A percentile compares a stretch with the other conserved stretches of the same genome.
phyloP scores from a whole-genome alignment of 306 rosid genomes.

The Neltuma alba region DNA sequence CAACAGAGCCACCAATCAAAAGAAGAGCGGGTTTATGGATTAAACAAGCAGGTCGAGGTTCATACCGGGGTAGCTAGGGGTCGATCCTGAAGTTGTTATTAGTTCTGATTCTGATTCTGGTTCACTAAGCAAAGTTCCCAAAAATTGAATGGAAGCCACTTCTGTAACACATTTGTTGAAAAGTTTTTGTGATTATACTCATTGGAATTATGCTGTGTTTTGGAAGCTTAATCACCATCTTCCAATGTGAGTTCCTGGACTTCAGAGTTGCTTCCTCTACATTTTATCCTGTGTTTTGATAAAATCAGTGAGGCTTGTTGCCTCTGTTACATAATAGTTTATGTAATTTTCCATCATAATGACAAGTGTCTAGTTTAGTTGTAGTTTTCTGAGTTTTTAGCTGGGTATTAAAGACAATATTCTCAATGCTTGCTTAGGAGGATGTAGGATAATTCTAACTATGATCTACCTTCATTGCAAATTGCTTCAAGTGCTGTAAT shows the following conservation, averaged over 20 bases:
- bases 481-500: background rate
- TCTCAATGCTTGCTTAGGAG: background rate
- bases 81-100: constrained; percentile 36
- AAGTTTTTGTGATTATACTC: constrained; percentile 64
- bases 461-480: background rate
- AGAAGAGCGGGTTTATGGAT: constrained; percentile 76
- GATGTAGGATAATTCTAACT: background rate
- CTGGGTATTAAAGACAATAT: background rate
- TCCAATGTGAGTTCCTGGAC: constrained; percentile 45
- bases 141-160: constrained; percentile 62
- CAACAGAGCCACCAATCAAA: constrained; percentile 71
- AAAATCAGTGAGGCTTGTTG: background rate
- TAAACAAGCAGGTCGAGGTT: constrained; percentile 90
- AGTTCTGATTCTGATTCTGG: constrained; percentile 36
- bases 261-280: constrained; percentile 10
- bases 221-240: constrained; percentile 78
- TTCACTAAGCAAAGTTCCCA: constrained; percentile 30
- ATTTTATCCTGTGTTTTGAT: background rate
- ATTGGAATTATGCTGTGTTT: constrained; percentile 85
- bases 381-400: background rate
- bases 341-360: background rate
- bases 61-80: constrained; percentile 86
- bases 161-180: constrained; percentile 59
- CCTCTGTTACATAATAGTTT: background rate
- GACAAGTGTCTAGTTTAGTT: background rate